Evolutionary conservation across 495 filamentous ascomycete genomes (phyloP).

Genomic region (Aspergillus taichungensis): DNA sequence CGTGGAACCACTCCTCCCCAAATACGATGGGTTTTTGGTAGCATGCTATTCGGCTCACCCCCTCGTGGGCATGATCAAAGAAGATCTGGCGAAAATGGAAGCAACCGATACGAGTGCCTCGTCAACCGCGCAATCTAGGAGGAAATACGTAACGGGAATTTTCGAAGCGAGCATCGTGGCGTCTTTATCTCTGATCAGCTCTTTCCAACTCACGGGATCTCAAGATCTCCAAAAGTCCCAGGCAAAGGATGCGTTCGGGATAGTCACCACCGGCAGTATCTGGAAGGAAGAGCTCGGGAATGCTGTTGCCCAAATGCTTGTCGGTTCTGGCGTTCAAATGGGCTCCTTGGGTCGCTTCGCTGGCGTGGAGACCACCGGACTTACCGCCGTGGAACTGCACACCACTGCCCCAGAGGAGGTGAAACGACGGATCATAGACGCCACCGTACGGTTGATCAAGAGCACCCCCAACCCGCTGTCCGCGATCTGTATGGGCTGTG

Average conservation of each 20-base stretch:
- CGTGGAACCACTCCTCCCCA: constrained; percentile 38
- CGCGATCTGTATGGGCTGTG: constrained; percentile 65
- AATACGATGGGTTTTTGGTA: constrained; percentile 70
- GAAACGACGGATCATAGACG: constrained; percentile 54
- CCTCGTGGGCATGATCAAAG: constrained; percentile 54
- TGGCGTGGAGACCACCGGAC: constrained; percentile 75
- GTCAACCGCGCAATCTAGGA: constrained; percentile 7
- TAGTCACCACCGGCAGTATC: constrained; percentile 76
- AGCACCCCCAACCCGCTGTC: constrained; percentile 31
- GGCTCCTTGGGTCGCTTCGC: constrained; percentile 44
- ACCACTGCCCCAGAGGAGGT: constrained; percentile 57
- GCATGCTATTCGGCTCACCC: constrained; percentile 89
- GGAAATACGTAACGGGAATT: constrained; percentile 67
- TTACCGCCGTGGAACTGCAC: constrained; percentile 78
- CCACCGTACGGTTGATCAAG: constrained; percentile 54
- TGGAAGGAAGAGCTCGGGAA: constrained; percentile 66
- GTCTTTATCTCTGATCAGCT: constrained; percentile 41
- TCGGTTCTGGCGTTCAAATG: constrained; percentile 32
- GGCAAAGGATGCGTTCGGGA: constrained; percentile 60
- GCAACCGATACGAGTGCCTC: constrained; percentile 4
- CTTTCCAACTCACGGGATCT: constrained; percentile 23
- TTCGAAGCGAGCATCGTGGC: constrained; percentile 71
- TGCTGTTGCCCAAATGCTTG: constrained; percentile 48
- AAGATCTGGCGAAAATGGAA: constrained; percentile 23
- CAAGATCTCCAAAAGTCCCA: constrained; percentile 20